These are phyloP conservation scores for Cryptosporidium baileyi DNA, from an alignment of 169 alveolate genomes.

Conservation along the genomic window DNA sequence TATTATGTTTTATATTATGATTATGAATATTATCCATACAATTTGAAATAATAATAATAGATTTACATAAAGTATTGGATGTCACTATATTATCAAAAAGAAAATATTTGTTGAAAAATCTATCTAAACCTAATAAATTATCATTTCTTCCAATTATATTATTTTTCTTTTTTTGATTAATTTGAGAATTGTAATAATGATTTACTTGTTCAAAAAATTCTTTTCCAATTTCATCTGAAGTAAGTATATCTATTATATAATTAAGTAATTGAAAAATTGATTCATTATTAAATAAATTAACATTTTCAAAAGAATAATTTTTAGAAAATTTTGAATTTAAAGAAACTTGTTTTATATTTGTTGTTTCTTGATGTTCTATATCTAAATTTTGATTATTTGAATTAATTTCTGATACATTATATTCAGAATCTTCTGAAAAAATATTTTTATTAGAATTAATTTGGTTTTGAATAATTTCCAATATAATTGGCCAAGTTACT, in stretches of 20 bases:
- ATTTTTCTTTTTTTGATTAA: background rate
- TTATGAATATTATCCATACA: constrained; percentile 16
- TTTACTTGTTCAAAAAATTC: constrained; percentile 8
- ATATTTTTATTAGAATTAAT: background rate
- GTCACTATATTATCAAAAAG: constrained; percentile 6
- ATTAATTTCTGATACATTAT: background rate
- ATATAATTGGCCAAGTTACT: constrained; percentile 32
- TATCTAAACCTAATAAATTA: constrained; percentile 4
- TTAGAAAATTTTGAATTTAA: no score
- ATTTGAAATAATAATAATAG: constrained; percentile 20
- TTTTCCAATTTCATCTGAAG: constrained; percentile 12
- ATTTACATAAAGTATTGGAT: constrained; percentile 7
- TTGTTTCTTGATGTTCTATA: background rate
- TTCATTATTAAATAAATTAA: background rate
- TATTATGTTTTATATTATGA: background rate
- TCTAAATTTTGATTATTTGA: background rate
- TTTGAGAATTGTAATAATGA: background rate
- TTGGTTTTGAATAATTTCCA: background rate
- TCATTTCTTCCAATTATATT: constrained; percentile 22
- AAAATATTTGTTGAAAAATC: constrained; percentile 36
- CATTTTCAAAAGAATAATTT: no score
- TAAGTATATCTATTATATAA: constrained; percentile 6
- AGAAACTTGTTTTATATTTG: background rate
- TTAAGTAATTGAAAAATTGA: background rate
- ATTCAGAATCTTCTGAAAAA: background rate